phyloP scores from a whole-genome alignment of 2,329 filamentous ascomycete genomes.

The Aureobasidium sp. region DNA sequence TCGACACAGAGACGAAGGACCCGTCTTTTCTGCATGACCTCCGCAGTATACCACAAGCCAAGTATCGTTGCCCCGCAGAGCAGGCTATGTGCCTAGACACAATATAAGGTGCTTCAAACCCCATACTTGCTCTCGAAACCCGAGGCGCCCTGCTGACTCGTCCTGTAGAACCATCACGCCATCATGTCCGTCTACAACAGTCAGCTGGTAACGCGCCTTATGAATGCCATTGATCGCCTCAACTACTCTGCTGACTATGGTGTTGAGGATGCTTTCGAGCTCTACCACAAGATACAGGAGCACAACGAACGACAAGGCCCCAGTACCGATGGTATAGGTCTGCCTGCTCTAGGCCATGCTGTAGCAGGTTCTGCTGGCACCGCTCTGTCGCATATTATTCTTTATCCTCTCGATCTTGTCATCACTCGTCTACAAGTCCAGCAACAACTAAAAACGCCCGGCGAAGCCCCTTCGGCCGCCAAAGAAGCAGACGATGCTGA shows the following conservation, averaged over 20 bases:
- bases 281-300: conserved; percentile 26
- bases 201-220: conserved; percentile 23
- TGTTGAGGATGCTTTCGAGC: conserved; percentile 26
- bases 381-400: conserved; percentile 67
- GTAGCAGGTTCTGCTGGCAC: conserved; percentile 72
- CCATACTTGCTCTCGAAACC: not conserved
- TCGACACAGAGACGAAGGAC: not conserved
- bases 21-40: conserved; percentile 1
- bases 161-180: not conserved
- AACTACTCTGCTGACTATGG: conserved; percentile 22
- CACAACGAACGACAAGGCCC: conserved; percentile 16
- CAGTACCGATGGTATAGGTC: conserved; percentile 33
- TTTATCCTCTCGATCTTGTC: conserved; percentile 77
- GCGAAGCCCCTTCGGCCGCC: conserved; percentile 29
- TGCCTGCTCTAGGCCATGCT: conserved; percentile 76
- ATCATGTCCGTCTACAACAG: conserved; percentile 21
- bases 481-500: conserved; percentile 34
- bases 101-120: not conserved
- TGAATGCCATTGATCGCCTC: conserved; percentile 17
- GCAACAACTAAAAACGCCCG: conserved; percentile 45
- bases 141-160: not conserved
- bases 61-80: conserved; percentile 11
- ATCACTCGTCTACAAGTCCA: conserved; percentile 79
- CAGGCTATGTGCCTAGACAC: not conserved
- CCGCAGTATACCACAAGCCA: conserved; percentile 1